These are phyloP conservation scores for Lasiosphaeria ovina DNA, from an alignment of 495 filamentous ascomycete genomes.

Conservation along the genomic window DNA sequence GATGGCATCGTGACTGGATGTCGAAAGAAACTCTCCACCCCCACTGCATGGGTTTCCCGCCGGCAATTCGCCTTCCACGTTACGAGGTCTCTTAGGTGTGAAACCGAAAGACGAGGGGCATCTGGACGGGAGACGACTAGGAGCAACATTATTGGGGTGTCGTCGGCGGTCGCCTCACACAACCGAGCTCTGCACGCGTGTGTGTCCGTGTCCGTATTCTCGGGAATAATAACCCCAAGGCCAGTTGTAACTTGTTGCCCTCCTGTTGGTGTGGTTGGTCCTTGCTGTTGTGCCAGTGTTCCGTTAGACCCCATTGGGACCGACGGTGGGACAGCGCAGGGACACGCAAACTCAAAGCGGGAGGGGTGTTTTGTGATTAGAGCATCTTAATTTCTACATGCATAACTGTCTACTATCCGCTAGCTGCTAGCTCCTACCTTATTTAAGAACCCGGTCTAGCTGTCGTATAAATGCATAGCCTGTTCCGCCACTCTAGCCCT, in stretches of 20 bases:
- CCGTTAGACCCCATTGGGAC: too few species aligned
- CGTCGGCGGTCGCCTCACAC: background rate
- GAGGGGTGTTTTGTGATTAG: too few species aligned
- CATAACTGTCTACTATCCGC: background rate
- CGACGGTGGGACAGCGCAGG: too few species aligned
- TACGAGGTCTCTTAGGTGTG: too few species aligned
- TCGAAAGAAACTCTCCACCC: conserved; percentile 4
- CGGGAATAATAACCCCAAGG: background rate
- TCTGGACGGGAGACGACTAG: too few species aligned
- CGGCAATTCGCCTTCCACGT: background rate
- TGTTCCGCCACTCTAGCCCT: conserved; percentile 1
- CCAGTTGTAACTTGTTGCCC: background rate
- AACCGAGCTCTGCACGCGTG: background rate
- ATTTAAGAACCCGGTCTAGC: background rate
- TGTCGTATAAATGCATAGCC: background rate
- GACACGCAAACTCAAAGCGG: too few species aligned
- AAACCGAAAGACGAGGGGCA: too few species aligned
- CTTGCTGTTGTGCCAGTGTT: too few species aligned
- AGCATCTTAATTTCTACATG: too few species aligned
- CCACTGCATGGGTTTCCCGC: background rate
- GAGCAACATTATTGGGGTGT: background rate
- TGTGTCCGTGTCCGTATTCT: background rate
- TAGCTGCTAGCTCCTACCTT: background rate
- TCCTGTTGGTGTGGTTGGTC: background rate
- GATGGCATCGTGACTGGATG: conserved; percentile 10